Evolutionary conservation across 345 rosid species (phyloP), one percentile per base, ranked within the genome.

Genomic region (Rhizophora apiculata): DNA sequence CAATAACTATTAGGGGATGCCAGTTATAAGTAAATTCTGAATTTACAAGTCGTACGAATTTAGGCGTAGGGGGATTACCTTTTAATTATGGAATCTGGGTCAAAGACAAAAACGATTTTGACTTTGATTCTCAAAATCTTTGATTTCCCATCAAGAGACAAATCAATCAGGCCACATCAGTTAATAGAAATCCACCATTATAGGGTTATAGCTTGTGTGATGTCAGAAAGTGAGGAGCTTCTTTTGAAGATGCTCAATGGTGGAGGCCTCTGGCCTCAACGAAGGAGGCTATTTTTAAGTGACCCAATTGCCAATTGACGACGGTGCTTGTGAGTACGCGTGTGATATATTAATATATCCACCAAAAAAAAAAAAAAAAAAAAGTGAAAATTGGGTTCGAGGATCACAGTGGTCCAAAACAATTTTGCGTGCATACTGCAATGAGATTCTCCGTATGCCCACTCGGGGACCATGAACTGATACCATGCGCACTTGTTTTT

Each of bases 231-330:
- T 6, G 26, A 49, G 8, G 21, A 18, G 37, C 13, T 34, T 37
- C 61, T 15, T 66, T 54, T 13, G 46, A 54, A 21, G 69, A 36
- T 31, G 34, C 20, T 24, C 54, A 21, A 54, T 20, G 1, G 61
- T 66, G 69, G 69, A 66, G 61, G 10, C 10, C 69, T 66, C 16
- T 21, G 6, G 15, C 69, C 53, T 65, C 49, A 34, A 66, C 34
- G n/a, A 66, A 30, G 20, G 8, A 51, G 57, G 34, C 34, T 31
- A 24, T 5, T 10, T 53, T 21, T 53, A 6, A 24, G 57, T 6
- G n/a, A 0, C 18, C 10, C 10, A 36, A 6, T 53, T 20, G 24
- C 2, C 57, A n/a, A 53, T 53, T 53, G 24, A 21, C 6, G 24
- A 1, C 9, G 10, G 1, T 21, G 24, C 39, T 8, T 8, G 39